Evolutionary conservation across 306 rosid genomes (phyloP).

Genomic region (Vigna radiata): DNA sequence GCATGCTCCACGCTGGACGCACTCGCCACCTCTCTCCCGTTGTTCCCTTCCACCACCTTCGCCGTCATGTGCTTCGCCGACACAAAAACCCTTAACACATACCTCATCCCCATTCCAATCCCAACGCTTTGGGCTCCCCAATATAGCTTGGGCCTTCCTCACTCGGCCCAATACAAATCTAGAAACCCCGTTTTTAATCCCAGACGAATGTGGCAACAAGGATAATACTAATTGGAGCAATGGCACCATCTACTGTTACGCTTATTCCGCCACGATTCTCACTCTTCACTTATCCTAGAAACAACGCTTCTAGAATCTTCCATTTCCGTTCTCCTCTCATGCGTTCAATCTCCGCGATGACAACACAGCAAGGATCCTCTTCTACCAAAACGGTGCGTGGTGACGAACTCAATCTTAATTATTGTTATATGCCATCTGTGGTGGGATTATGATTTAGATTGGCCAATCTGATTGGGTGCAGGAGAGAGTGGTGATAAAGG

Average conservation of each 20-base stretch:
- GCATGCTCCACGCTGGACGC: constrained; percentile 56
- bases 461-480: constrained; percentile 24
- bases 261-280: constrained; percentile 41
- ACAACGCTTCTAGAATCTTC: constrained; percentile 54
- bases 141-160: constrained; percentile 18
- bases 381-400: constrained; percentile 68
- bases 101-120: constrained; percentile 33
- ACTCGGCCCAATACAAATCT: background rate
- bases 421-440: background rate
- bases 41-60: constrained; percentile 48
- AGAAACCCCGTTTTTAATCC: background rate
- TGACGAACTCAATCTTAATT: background rate
- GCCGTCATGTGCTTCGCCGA: constrained; percentile 60
- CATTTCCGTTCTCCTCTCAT: constrained; percentile 51
- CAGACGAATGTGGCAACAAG: constrained; percentile 44
- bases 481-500: constrained; percentile 90
- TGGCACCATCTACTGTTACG: constrained; percentile 29
- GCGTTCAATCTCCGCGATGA: constrained; percentile 58
- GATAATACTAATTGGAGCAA: constrained; percentile 40
- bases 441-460: background rate
- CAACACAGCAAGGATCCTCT: constrained; percentile 50
- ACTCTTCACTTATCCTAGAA: constrained; percentile 49
- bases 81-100: constrained; percentile 43
- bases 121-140: background rate
- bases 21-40: constrained; percentile 49